phyloP scores from a whole-genome alignment of 805 yeast genomes.

The Saccharomycopsis selenospora region DNA sequence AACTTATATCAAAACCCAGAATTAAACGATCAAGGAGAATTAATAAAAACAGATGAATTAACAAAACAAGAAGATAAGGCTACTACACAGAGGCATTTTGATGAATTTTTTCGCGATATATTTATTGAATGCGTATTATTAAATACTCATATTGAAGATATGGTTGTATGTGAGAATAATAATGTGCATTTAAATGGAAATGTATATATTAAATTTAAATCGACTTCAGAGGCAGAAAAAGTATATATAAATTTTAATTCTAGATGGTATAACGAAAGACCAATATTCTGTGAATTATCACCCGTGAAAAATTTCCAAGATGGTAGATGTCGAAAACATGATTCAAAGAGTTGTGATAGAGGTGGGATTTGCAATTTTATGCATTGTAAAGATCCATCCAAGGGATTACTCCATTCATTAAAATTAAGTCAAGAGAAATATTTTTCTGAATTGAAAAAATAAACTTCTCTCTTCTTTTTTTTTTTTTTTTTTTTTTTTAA shows the following conservation, averaged over 20 bases:
- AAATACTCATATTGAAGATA: constrained; percentile 43
- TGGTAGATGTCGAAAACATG: constrained; percentile 71
- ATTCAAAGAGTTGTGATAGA: constrained; percentile 57
- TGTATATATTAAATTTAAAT: constrained; percentile 61
- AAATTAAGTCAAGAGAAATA: constrained; percentile 34
- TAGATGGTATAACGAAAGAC: constrained; percentile 76
- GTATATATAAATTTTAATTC: constrained; percentile 60
- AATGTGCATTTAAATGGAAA: constrained; percentile 82
- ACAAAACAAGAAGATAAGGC: constrained; percentile 27
- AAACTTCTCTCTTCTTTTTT: background rate
- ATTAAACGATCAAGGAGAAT: constrained; percentile 22
- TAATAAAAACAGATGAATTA: constrained; percentile 4
- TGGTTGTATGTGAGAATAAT: constrained; percentile 76
- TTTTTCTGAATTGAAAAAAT: constrained; percentile 4
- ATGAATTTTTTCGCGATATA: constrained; percentile 62
- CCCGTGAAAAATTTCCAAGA: constrained; percentile 67
- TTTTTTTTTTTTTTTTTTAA: background rate
- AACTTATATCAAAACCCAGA: constrained; percentile 61
- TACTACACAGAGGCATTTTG: constrained; percentile 42
- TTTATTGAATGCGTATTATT: constrained; percentile 50
- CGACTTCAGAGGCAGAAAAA: constrained; percentile 47
- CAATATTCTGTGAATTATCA: constrained; percentile 71
- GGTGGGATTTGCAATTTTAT: constrained; percentile 83
- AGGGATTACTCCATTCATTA: constrained; percentile 36
- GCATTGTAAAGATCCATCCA: constrained; percentile 59